These are phyloP conservation scores for Boletus subcaerulescens DNA, from an alignment of 768 basidiomycete genomes.

Conservation along the genomic window DNA sequence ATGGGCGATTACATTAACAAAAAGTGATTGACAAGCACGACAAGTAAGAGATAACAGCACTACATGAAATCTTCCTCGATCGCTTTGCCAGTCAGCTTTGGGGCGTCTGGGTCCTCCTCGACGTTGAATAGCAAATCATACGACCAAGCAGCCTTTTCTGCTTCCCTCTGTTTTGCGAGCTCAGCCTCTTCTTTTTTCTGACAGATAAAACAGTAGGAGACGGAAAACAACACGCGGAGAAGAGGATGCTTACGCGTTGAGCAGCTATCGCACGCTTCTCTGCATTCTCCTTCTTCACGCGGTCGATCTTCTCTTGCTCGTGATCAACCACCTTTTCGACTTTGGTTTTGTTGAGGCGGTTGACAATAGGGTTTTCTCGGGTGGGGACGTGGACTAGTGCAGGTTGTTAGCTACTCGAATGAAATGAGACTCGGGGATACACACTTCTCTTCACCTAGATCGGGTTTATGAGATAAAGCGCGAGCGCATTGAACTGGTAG, in stretches of 20 bases:
- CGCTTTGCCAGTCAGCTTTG: slow-evolving; percentile 63
- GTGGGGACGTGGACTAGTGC: slow-evolving; percentile 66
- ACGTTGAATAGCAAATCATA: slow-evolving; percentile 79
- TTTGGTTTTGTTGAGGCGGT: slow-evolving; percentile 93
- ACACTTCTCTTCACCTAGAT: slow-evolving; percentile 78
- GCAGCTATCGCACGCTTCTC: slow-evolving; percentile 57
- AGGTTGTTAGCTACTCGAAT: not conserved
- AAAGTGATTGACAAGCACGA: not conserved
- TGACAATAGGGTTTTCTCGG: slow-evolving; percentile 87
- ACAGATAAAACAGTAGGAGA: not conserved
- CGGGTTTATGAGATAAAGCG: not conserved
- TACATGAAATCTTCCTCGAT: slow-evolving; percentile 91
- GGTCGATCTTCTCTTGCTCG: slow-evolving; percentile 81
- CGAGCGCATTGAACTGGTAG: not conserved
- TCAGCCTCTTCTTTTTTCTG: slow-evolving; percentile 81
- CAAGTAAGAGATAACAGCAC: slow-evolving; percentile 10
- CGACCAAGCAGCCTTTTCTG: slow-evolving; percentile 82
- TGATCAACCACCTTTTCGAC: slow-evolving; percentile 82
- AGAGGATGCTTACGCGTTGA: slow-evolving; percentile 52
- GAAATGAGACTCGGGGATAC: not conserved
- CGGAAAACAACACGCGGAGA: not conserved
- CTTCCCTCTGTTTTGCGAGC: slow-evolving; percentile 71
- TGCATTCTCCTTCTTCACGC: slow-evolving; percentile 74
- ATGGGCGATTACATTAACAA: not conserved
- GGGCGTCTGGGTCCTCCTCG: slow-evolving; percentile 52